Evolutionary conservation across 371 early-diverging fungal species (phyloP).

Genomic region (Mortierella polycephala): DNA sequence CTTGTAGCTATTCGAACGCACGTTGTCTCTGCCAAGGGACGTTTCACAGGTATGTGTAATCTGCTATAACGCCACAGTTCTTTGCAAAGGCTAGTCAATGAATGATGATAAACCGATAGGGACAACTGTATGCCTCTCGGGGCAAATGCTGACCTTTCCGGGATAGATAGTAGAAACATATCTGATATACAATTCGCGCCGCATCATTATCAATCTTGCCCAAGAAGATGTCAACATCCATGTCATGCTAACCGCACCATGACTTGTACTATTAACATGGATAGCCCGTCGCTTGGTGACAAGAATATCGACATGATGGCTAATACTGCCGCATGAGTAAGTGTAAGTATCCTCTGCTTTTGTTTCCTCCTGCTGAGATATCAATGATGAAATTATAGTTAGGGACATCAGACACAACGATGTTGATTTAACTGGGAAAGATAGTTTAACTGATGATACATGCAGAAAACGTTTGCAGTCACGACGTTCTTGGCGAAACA

Average conservation of each 20-base stretch:
- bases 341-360: neutral
- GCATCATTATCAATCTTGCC: too few relatives aligned
- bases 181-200: too few relatives aligned
- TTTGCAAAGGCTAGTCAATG: too few relatives aligned
- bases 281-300: too few relatives aligned
- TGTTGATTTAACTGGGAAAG: conserved; percentile 34
- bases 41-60: too few relatives aligned
- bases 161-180: conserved; percentile 26
- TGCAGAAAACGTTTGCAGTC: neutral
- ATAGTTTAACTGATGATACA: conserved; percentile 8
- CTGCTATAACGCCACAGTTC: too few relatives aligned
- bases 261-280: neutral
- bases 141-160: conserved; percentile 23
- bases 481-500: neutral
- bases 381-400: conserved; percentile 23
- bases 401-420: conserved; percentile 37
- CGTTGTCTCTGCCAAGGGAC: too few relatives aligned
- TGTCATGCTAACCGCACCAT: neutral
- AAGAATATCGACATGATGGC: too few relatives aligned
- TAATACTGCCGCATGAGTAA: too few relatives aligned
- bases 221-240: neutral
- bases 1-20: neutral
- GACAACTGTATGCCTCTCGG: conserved; percentile 22
- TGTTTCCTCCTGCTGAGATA: neutral
- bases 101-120: conserved; percentile 17